Percentiles rank a stretch among this genome's conserved stretches.
Evolutionary conservation across 164 flowering plant genomes (phyloP).

Genomic region (Dillenia turbinata): DNA sequence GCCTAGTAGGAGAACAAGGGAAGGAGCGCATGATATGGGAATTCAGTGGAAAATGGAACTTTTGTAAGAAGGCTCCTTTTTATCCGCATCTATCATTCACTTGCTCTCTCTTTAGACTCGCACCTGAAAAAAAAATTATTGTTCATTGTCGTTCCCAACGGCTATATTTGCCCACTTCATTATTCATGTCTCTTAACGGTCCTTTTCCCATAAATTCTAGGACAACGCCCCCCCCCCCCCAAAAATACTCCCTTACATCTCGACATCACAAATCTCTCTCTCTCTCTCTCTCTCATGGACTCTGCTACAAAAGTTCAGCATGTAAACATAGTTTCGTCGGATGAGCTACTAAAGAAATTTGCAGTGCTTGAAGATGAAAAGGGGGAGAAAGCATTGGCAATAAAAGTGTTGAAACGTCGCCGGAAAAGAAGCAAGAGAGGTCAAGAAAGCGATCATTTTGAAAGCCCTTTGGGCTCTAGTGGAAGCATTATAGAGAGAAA

Average conservation of each 20-base stretch:
- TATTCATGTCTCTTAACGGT: conserved; percentile 9
- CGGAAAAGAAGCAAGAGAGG: conserved; percentile 16
- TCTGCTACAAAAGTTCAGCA: conserved; percentile 47
- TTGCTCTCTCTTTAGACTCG: too few relatives aligned
- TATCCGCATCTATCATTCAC: too few relatives aligned
- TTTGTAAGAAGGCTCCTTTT: too few relatives aligned
- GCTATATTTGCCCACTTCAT: conserved; percentile 11
- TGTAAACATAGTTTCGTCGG: conserved; percentile 68
- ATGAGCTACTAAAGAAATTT: conserved; percentile 75
- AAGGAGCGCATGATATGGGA: too few relatives aligned
- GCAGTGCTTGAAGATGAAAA: conserved; percentile 42
- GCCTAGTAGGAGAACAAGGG: too few relatives aligned
- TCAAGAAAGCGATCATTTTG: conserved; percentile 5
- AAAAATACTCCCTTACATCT: background rate
- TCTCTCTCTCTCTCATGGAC: conserved; percentile 16
- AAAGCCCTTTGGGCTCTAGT: conserved; percentile 22
- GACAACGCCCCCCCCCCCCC: background rate
- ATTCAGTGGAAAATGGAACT: too few relatives aligned
- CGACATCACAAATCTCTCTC: background rate
- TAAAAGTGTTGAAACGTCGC: conserved; percentile 26
- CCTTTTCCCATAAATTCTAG: conserved; percentile 2
- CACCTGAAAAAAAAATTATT: too few relatives aligned
- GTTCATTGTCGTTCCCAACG: conserved; percentile 6
- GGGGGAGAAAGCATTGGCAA: conserved; percentile 11
- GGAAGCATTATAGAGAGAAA: conserved; percentile 42